These are phyloP conservation scores for Phalaenopsis aphrodite DNA, from an alignment of 106 monocot genomes.

Conservation along the genomic window DNA sequence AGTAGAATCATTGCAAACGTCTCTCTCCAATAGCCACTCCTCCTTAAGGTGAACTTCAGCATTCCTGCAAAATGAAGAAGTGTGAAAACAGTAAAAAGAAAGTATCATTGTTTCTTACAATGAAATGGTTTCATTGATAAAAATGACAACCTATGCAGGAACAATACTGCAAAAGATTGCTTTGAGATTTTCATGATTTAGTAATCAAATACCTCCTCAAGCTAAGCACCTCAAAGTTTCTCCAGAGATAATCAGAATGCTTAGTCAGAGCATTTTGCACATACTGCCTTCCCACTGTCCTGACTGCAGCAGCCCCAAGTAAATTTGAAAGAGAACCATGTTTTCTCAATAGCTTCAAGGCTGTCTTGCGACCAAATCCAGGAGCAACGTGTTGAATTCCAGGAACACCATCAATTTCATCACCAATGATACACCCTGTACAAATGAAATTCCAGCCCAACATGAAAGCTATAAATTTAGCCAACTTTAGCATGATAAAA, in stretches of 20 bases:
- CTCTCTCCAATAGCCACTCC: slow-evolving; percentile 66
- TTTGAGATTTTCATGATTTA: background rate
- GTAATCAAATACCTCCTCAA: slow-evolving; percentile 54
- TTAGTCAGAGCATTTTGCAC: slow-evolving; percentile 85
- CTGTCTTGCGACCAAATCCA: slow-evolving; percentile 89
- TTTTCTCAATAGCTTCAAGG: slow-evolving; percentile 78
- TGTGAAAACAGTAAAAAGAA: background rate
- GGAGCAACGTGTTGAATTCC: slow-evolving; percentile 88
- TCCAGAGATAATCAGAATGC: slow-evolving; percentile 82
- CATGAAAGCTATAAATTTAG: background rate
- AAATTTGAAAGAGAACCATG: slow-evolving; percentile 84
- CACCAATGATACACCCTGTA: slow-evolving; percentile 84
- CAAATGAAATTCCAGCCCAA: background rate
- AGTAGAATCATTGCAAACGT: slow-evolving; percentile 40
- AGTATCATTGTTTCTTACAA: background rate
- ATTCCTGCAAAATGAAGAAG: slow-evolving; percentile 40
- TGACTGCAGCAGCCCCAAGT: slow-evolving; percentile 55
- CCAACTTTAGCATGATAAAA: background rate
- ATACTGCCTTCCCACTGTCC: slow-evolving; percentile 85
- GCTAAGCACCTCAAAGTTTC: slow-evolving; percentile 75
- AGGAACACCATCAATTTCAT: slow-evolving; percentile 92
- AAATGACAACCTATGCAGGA: background rate
- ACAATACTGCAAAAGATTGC: background rate
- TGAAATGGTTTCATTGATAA: background rate
- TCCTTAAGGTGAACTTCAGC: slow-evolving; percentile 55